phyloP scores from a whole-genome alignment of 176 grass and related monocot genomes.

The Cenchrus purpureus region DNA sequence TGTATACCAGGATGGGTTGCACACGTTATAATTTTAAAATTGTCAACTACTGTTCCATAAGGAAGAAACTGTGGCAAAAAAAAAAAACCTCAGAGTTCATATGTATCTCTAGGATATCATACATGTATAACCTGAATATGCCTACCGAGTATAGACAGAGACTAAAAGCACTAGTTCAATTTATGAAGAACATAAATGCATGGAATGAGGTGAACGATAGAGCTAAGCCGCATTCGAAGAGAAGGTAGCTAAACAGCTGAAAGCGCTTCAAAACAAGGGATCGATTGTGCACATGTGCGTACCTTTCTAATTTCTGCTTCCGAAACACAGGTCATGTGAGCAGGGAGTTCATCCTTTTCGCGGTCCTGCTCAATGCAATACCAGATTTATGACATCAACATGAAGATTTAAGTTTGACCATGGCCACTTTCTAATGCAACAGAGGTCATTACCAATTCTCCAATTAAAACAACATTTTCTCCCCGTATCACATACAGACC shows the following conservation, averaged over 20 bases:
- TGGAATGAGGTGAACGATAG: background rate
- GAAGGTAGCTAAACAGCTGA: background rate
- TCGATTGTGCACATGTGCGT: constrained; percentile 9
- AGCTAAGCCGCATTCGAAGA: background rate
- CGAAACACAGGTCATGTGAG: constrained; percentile 84
- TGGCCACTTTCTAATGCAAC: constrained; percentile 36
- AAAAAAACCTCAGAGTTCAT: background rate
- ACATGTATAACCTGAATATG: too few species aligned
- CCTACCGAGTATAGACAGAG: background rate
- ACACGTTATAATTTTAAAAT: background rate
- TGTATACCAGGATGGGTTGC: background rate
- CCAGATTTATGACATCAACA: constrained; percentile 46
- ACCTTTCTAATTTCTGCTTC: constrained; percentile 94
- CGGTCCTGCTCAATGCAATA: constrained; percentile 66
- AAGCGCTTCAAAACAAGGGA: background rate
- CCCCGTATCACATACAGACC: constrained; percentile 96
- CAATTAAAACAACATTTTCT: constrained; percentile 97
- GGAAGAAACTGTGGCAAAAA: background rate
- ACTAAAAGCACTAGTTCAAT: background rate
- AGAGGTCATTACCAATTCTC: constrained; percentile 84
- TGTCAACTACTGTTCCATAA: background rate
- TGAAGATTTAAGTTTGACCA: background rate
- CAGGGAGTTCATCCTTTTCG: constrained; percentile 92
- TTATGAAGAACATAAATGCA: background rate
- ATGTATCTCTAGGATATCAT: background rate